These are phyloP conservation scores for Crithidia sp. DNA, from an alignment of 208 protist species.

Conservation along the genomic window DNA sequence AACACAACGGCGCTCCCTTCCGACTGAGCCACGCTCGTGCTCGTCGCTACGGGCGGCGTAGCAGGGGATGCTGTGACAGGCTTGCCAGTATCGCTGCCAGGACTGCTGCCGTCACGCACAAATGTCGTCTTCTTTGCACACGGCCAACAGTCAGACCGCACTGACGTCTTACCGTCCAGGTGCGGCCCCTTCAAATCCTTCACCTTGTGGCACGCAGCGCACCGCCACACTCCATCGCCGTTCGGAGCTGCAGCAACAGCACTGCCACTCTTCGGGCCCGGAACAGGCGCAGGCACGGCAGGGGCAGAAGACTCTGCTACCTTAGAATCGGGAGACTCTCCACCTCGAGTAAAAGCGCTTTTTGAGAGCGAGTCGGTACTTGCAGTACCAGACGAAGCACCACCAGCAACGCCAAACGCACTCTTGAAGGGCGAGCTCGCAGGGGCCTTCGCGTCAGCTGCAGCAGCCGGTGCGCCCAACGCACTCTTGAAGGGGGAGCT, in stretches of 20 bases:
- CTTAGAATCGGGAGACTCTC: no score
- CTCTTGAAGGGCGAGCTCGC: not conserved
- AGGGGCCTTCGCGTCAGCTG: not conserved
- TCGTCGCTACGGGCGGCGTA: no score
- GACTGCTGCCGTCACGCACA: not conserved
- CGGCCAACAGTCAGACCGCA: conserved; percentile 53
- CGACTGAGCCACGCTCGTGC: no score
- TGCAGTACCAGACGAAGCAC: not conserved
- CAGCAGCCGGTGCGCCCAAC: not conserved
- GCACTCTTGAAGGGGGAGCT: conserved; percentile 5
- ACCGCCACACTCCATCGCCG: not conserved
- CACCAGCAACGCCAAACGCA: not conserved
- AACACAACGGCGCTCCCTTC: no score
- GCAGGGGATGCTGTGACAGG: no score
- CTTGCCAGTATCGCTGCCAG: no score
- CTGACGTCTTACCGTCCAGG: conserved; percentile 38
- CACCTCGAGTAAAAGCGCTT: no score
- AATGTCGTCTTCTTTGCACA: conserved; percentile 48
- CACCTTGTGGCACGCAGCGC: conserved; percentile 6
- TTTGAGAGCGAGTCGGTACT: no score
- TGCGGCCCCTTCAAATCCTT: conserved; percentile 43
- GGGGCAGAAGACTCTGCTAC: not conserved
- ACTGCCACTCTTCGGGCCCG: no score
- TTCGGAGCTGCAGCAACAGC: not conserved
- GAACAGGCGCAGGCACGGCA: no score